Conservation (phyloP, 2,329 filamentous ascomycete genomes). For the Pyricularia pennisetigena region DNA sequence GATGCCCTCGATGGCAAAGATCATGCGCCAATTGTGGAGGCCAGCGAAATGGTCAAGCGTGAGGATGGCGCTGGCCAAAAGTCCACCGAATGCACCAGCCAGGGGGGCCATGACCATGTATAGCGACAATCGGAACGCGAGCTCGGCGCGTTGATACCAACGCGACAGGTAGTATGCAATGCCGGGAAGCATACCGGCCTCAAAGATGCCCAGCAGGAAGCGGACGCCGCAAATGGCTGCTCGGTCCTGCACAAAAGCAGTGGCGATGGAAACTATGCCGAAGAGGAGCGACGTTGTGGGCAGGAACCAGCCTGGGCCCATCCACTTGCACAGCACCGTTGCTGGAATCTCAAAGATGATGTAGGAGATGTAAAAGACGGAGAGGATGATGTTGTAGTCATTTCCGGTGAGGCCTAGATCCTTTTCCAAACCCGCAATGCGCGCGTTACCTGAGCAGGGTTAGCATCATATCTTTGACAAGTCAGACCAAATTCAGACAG, state of each 20-base stretch:
- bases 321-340: conserved; percentile 61
- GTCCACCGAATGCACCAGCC: conserved; percentile 9
- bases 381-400: conserved; percentile 61
- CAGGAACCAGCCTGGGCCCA: conserved; percentile 53
- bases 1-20: conserved; percentile 57
- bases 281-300: conserved; percentile 35
- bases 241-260: conserved; percentile 50
- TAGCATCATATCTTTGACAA: not conserved
- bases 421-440: conserved; percentile 52
- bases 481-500: not conserved
- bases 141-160: conserved; percentile 54
- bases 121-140: conserved; percentile 48
- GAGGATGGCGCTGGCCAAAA: conserved; percentile 16
- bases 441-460: conserved; percentile 49
- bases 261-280: conserved; percentile 52
- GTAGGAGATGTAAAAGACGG: conserved; percentile 63
- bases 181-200: conserved; percentile 65
- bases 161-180: conserved; percentile 65
- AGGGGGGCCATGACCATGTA: conserved; percentile 51
- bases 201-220: conserved; percentile 59
- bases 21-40: conserved; percentile 48
- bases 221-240: conserved; percentile 40
- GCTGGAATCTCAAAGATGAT: conserved; percentile 63
- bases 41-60: conserved; percentile 41
- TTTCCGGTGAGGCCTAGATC: conserved; percentile 50